These are phyloP conservation scores for Fusarium fujikuroi DNA, from an alignment of 2,329 filamentous ascomycete genomes.

Conservation along the genomic window DNA sequence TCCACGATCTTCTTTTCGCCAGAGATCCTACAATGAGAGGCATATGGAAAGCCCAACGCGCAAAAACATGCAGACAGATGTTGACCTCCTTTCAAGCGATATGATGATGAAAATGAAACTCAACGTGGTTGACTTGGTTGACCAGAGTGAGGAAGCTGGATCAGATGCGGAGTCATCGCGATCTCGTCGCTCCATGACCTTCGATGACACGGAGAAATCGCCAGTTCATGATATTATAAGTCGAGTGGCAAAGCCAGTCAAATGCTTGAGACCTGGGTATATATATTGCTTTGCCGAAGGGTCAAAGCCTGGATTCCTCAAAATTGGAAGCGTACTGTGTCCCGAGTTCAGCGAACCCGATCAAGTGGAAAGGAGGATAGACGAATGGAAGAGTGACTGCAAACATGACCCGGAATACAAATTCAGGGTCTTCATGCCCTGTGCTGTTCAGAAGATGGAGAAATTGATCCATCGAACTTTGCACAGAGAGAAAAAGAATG, in stretches of 20 bases:
- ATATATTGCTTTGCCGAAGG: slow-evolving; percentile 21
- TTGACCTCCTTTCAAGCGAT: background rate
- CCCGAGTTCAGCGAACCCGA: background rate
- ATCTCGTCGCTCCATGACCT: background rate
- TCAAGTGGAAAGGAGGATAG: background rate
- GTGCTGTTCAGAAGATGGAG: slow-evolving; percentile 3
- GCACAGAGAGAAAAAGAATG: background rate
- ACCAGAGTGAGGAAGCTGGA: too few relatives aligned
- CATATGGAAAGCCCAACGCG: slow-evolving; percentile 11
- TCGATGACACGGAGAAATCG: background rate
- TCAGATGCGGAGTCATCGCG: background rate
- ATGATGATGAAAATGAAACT: background rate
- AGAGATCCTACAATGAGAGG: background rate
- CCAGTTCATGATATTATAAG: background rate
- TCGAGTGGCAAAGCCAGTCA: background rate
- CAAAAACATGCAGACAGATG: background rate
- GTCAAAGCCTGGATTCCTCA: slow-evolving; percentile 7
- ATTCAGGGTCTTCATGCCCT: background rate
- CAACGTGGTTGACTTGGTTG: background rate
- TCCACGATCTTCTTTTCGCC: background rate
- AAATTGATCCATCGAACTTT: background rate
- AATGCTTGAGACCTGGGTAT: background rate
- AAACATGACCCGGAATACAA: background rate
- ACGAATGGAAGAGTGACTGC: background rate
- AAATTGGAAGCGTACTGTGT: background rate